Percentiles rank a stretch among this genome's conserved stretches.
These are phyloP conservation scores for Wakefieldia striispora DNA, from an alignment of 768 basidiomycete species.

Conservation along the genomic window DNA sequence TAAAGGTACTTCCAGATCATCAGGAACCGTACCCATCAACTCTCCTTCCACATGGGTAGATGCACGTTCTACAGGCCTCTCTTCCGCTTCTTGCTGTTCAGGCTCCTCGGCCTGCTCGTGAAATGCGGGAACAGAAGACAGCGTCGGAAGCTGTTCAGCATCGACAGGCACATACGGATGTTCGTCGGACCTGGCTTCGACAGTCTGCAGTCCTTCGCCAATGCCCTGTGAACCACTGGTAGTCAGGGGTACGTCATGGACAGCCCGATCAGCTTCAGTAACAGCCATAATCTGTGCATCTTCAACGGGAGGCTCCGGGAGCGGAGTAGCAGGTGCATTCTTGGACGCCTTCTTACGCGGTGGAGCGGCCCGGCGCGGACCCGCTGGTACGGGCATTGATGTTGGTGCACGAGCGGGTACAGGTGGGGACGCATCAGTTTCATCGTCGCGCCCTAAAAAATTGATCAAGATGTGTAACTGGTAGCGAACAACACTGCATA, in stretches of 20 bases:
- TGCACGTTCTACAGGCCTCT: slow-evolving; percentile 7
- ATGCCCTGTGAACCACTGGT: slow-evolving; percentile 15
- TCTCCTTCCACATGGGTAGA: not conserved
- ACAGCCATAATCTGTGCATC: slow-evolving; percentile 5
- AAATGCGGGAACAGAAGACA: not conserved
- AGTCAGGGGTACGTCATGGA: slow-evolving; percentile 1
- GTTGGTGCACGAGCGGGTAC: slow-evolving; percentile 41
- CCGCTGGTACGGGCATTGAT: slow-evolving; percentile 73
- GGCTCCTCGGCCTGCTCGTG: slow-evolving; percentile 7
- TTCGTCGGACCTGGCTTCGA: not conserved
- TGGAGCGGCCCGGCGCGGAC: slow-evolving; percentile 70
- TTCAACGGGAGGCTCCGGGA: slow-evolving; percentile 28
- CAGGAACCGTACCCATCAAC: slow-evolving; percentile 1
- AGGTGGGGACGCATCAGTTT: slow-evolving; percentile 27
- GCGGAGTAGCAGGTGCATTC: slow-evolving; percentile 38
- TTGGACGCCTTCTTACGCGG: slow-evolving; percentile 66
- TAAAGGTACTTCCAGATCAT: not conserved
- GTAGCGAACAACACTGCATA: slow-evolving; percentile 1
- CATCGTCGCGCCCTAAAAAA: slow-evolving; percentile 21
- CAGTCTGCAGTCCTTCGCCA: slow-evolving; percentile 1
- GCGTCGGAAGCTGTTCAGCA: not conserved
- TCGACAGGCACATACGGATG: not conserved
- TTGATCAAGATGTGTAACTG: slow-evolving; percentile 5
- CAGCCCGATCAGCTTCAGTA: slow-evolving; percentile 1
- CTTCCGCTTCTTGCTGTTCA: slow-evolving; percentile 14